phyloP scores from a whole-genome alignment of 176 grass and related monocot genomes.

The Pontederia paniculata region DNA sequence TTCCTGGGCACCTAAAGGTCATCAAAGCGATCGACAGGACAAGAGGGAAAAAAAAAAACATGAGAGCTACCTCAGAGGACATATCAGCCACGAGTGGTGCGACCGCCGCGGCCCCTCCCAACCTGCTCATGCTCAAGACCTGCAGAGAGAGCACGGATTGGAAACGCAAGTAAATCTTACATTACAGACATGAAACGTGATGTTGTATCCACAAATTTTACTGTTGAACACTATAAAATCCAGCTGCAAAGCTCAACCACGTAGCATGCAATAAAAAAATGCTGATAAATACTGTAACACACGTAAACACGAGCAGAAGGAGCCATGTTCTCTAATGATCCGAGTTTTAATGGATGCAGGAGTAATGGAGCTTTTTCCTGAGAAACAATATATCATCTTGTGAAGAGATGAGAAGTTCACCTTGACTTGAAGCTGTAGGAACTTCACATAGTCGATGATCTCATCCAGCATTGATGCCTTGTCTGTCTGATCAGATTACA shows the following conservation, averaged over 20 bases:
- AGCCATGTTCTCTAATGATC: background rate
- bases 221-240: too few relatives aligned
- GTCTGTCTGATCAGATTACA: constrained; percentile 54
- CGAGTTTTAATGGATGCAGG: background rate
- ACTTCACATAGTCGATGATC: constrained; percentile 99
- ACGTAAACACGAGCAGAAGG: too few relatives aligned
- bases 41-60: background rate
- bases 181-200: too few relatives aligned
- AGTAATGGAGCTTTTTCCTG: constrained; percentile 2
- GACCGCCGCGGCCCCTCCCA: constrained; percentile 74
- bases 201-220: too few relatives aligned
- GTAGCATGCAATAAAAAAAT: too few relatives aligned
- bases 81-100: constrained; percentile 52
- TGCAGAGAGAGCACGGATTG: too few relatives aligned
- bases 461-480: constrained; percentile 96
- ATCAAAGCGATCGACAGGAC: background rate
- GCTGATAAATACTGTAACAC: too few relatives aligned
- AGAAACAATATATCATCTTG: background rate
- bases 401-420: constrained; percentile 21
- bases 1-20: too few relatives aligned
- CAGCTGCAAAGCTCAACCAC: too few relatives aligned
- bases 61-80: constrained; percentile 58
- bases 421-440: constrained; percentile 99
- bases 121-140: constrained; percentile 93
- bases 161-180: too few relatives aligned